A percentile compares a stretch with the other conserved stretches of the same genome.
phyloP scores from a whole-genome alignment of 495 filamentous ascomycete species.

The Sordaria brevicollis region DNA sequence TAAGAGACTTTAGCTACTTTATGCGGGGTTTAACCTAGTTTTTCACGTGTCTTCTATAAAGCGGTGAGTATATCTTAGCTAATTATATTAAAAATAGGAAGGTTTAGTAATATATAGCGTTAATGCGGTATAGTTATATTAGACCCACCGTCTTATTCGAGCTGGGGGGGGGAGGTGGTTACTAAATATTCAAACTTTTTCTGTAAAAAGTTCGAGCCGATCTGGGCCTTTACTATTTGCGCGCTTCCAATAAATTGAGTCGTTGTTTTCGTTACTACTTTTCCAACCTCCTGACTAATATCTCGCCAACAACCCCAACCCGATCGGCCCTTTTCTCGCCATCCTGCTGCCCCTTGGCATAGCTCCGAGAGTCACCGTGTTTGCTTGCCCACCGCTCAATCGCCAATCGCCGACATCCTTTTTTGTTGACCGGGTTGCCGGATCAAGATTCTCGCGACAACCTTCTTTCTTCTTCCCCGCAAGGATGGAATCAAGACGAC shows the following conservation, averaged over 20 bases:
- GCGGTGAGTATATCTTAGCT: too few relatives aligned
- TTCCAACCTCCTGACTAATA: not conserved
- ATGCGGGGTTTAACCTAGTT: too few relatives aligned
- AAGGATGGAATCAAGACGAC: not conserved
- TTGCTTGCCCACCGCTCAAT: not conserved
- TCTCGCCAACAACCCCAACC: not conserved
- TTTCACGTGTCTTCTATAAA: too few relatives aligned
- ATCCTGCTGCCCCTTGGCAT: not conserved
- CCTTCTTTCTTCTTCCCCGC: not conserved
- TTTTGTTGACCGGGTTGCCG: not conserved
- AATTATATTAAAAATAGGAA: too few relatives aligned
- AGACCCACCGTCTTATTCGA: too few relatives aligned
- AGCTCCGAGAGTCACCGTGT: not conserved
- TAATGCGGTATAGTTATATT: too few relatives aligned
- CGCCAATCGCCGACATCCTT: not conserved
- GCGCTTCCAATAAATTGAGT: not conserved
- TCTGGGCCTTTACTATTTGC: too few relatives aligned
- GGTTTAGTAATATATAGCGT: too few relatives aligned
- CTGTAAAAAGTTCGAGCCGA: too few relatives aligned
- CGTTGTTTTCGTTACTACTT: not conserved
- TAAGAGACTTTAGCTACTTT: too few relatives aligned
- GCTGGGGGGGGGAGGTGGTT: too few relatives aligned
- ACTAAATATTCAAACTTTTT: too few relatives aligned
- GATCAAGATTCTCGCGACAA: not conserved
- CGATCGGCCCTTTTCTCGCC: slow-evolving; percentile 9